Conservation (phyloP, 2,329 filamentous ascomycete genomes). For the Berkeleyomyces basicola region DNA sequence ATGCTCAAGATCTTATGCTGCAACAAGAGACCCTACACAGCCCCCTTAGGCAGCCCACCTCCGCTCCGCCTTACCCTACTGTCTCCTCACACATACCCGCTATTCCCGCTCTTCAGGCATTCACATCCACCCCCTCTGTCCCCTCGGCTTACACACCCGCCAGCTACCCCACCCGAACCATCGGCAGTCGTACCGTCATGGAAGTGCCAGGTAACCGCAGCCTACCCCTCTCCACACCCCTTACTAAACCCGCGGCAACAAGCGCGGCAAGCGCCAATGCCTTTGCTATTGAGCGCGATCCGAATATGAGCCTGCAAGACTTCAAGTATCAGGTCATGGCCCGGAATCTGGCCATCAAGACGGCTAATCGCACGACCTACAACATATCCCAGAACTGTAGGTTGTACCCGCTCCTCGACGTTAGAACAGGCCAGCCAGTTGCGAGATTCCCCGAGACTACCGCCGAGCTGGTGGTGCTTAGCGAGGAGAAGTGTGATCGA, state of each 20-base stretch:
- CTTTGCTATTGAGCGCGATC: background rate
- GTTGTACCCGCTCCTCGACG: slow-evolving; percentile 3
- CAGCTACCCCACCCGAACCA: background rate
- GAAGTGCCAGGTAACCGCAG: background rate
- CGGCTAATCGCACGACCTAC: slow-evolving; percentile 5
- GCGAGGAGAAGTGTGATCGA: background rate
- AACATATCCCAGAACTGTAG: slow-evolving; percentile 4
- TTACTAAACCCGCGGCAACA: background rate
- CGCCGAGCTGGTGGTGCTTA: background rate
- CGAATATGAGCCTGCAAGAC: background rate
- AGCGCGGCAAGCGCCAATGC: background rate
- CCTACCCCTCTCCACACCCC: background rate
- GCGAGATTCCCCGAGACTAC: background rate
- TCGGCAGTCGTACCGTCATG: background rate
- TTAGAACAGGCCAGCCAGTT: background rate
- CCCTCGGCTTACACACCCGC: background rate
- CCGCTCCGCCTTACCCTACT: background rate
- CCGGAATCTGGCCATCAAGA: slow-evolving; percentile 5
- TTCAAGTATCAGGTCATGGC: background rate
- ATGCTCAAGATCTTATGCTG: background rate
- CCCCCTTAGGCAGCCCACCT: background rate
- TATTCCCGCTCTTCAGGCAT: background rate
- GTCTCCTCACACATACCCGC: background rate
- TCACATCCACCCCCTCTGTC: background rate
- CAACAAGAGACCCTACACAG: background rate